Evolutionary conservation across 148 eudicot genomes (phyloP), one percentile per base, ranked within the genome.

Genomic region (Rhododendron simsii): DNA sequence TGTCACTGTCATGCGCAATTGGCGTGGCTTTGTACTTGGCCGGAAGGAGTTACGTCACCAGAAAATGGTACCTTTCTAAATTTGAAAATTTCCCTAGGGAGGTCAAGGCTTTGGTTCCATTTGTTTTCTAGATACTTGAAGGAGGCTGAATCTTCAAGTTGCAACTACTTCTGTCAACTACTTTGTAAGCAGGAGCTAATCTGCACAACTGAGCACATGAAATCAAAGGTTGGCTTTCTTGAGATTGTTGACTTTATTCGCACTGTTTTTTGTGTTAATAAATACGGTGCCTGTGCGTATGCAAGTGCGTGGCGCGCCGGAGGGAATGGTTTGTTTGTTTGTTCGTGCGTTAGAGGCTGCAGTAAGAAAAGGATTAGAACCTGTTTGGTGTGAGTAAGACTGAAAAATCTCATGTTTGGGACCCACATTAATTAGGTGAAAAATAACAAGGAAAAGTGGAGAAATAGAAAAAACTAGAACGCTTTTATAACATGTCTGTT

Each of bases 41-140:
- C 33, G 91, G 85, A 37, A 91, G 92, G 85, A 89, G 92, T 45
- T 87, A 84, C 20, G 87, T 83, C 33, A 91, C 91, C 10, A 87
- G 88, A 50, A 91, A 86, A 44, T 91, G 92, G 92, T 91, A 91
- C 5, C 23, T 79, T 3, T 85, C 92, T 2, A 91, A 89, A 55
- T 91, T 89, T 78, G 91, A 89, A 51, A 81, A 87, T 59, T 91
- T 91, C 80, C 92, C 91, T 7, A 82, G 86, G 77, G 81, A 89
- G 81, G 86, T 89, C 47, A 89, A 87, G 78, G 91, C 91, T 77
- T 23, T 91, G 50, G 47, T 91, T 89, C 92, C 92, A 2, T 89
- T 79, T 71, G 85, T 91, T 71, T 91, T 89, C 79, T 91, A 91
- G 90, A 7, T 85, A 12, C 12, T 50, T 51, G 48, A 28, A 14